Evolutionary conservation across 164 flowering plant genomes (phyloP), one percentile per base, ranked within the genome.

Genomic region (Liquidambar formosana): DNA sequence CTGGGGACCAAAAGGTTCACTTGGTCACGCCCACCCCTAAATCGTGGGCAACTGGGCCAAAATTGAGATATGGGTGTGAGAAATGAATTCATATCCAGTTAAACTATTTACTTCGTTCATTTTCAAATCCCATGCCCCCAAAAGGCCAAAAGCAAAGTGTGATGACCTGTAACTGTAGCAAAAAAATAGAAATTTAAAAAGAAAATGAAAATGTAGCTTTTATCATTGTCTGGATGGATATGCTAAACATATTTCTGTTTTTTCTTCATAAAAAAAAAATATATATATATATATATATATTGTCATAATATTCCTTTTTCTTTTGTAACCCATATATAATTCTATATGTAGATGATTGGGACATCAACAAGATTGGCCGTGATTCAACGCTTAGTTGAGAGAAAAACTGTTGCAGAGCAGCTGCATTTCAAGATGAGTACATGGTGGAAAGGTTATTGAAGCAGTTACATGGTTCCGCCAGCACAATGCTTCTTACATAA

Each of bases 361-460:
- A 82, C 82, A 49, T 79, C 97, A 77, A 91, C 88, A 46, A 85
- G 93, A 84, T 77, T 89, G 77, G 93, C 94, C n/a, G 80, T 90
- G 12, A 84, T 88, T 71, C 99, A 92, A 71, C 89, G 97, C 15
- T 77, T 96, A 70, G 79, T 90, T 61, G 97, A 93, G 89, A 87
- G 93, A 63, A 96, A 92, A 76, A 76, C 84, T 53, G 75, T 92
- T 51, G 97, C 99, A 2, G 97, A 96, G 73, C 92, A 83, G 71
- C 64, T 96, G 74, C 88, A 89, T 82, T 93, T 96, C 77, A 96
- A 96, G 79, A 86, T 93, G 64, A 69, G 81, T 96, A 75, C 99
- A 96, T 71, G 88, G 98, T 68, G 97, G 95, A 49, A 96, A 90
- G 83, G 66, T 88, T 44, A 41, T 70, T 38, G 99, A 96, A 83